A percentile compares a stretch with the other conserved stretches of the same genome.
phyloP scores from a whole-genome alignment of 306 rosid genomes.

The Ormosia semicastrata region DNA sequence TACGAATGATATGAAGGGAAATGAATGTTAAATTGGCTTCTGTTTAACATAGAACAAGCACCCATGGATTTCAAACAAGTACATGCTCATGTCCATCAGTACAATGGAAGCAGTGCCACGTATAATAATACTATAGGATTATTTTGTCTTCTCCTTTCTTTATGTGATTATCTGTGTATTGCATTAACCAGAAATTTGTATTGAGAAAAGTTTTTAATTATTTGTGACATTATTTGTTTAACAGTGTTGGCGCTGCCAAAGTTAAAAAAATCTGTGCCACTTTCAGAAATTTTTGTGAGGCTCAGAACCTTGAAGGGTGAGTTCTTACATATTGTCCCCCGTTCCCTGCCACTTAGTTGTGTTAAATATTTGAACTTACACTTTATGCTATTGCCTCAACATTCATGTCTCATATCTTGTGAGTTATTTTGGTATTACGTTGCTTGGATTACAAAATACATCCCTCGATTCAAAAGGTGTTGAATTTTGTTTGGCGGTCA shows the following conservation, averaged over 20 bases:
- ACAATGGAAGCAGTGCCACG: constrained; percentile 84
- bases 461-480: background rate
- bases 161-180: background rate
- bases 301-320: constrained; percentile 69
- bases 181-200: too few species aligned
- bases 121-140: background rate
- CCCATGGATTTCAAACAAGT: constrained; percentile 68
- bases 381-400: background rate
- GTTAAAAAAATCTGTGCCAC: too few species aligned
- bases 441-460: background rate
- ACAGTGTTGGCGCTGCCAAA: too few species aligned
- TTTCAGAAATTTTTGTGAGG: constrained; percentile 63
- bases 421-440: background rate
- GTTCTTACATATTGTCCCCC: constrained; percentile 12
- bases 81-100: constrained; percentile 70
- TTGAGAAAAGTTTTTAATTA: too few species aligned
- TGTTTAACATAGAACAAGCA: constrained; percentile 21
- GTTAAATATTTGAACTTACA: background rate
- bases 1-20: background rate
- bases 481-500: background rate
- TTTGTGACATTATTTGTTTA: too few species aligned
- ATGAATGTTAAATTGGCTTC: too few species aligned
- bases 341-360: background rate
- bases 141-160: background rate
- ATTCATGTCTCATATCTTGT: background rate